phyloP scores from a whole-genome alignment of 2,329 filamentous ascomycete species.

The Simplicillium aogashimaense region DNA sequence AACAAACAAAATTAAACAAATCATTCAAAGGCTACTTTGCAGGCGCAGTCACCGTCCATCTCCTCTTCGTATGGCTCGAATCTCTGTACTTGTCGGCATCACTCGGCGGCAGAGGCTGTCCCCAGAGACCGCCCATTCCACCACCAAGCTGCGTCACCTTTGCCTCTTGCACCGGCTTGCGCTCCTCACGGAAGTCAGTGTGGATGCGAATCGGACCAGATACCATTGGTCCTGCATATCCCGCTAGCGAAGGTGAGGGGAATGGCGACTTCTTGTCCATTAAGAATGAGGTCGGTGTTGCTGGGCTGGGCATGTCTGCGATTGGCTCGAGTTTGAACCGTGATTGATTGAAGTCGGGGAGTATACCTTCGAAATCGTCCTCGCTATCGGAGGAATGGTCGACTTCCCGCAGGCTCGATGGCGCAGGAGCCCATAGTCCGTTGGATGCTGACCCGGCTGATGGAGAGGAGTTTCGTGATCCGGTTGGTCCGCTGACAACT shows the following conservation, averaged over 20 bases:
- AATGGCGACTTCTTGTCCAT: neutral
- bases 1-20: neutral
- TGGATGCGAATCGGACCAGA: slow-evolving; percentile 24
- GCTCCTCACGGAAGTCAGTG: slow-evolving; percentile 19
- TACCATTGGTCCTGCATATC: slow-evolving; percentile 9
- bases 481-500: slow-evolving; percentile 1
- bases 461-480: neutral
- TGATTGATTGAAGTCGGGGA: slow-evolving; percentile 40
- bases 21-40: slow-evolving; percentile 1
- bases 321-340: slow-evolving; percentile 13
- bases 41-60: slow-evolving; percentile 46
- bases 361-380: slow-evolving; percentile 39
- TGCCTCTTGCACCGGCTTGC: slow-evolving; percentile 17
- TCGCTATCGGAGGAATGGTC: slow-evolving; percentile 29
- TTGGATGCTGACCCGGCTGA: slow-evolving; percentile 6
- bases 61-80: slow-evolving; percentile 34
- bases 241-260: slow-evolving; percentile 6
- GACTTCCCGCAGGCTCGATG: slow-evolving; percentile 32
- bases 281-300: slow-evolving; percentile 6
- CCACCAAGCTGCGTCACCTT: slow-evolving; percentile 24
- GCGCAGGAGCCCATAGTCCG: slow-evolving; percentile 23
- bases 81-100: slow-evolving; percentile 37
- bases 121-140: slow-evolving; percentile 33
- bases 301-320: neutral
- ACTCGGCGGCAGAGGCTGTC: slow-evolving; percentile 29